Conservation (phyloP, 768 basidiomycete species). For the Postia placenta region DNA sequence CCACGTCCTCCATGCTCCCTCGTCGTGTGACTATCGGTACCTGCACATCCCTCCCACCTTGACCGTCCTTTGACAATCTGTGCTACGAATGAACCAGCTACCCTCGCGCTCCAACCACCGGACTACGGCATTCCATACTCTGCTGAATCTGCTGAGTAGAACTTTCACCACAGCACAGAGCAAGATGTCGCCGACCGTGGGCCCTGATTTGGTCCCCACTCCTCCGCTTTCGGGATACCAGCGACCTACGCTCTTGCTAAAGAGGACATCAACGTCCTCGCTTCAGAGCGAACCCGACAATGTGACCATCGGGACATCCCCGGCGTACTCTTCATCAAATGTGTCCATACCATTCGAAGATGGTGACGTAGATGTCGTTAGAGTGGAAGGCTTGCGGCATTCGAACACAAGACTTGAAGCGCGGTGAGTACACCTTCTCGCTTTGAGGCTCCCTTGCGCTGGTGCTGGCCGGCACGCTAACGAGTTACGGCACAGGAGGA, state of each 20-base stretch:
- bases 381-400: constrained; percentile 58
- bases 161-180: constrained; percentile 5
- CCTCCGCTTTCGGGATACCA: constrained; percentile 7
- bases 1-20: background rate
- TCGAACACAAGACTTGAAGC: constrained; percentile 51
- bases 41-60: too few relatives aligned
- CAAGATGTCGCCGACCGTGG: constrained; percentile 16
- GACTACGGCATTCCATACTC: background rate
- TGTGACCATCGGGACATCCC: constrained; percentile 18
- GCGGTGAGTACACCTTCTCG: constrained; percentile 48
- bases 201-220: constrained; percentile 13
- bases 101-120: background rate
- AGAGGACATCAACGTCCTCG: constrained; percentile 12
- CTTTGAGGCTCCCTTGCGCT: constrained; percentile 11
- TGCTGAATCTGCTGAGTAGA: constrained; percentile 12
- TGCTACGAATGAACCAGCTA: background rate
- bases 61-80: background rate
- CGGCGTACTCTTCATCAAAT: constrained; percentile 22
- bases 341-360: constrained; percentile 32
- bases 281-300: constrained; percentile 11
- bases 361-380: constrained; percentile 35
- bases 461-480: constrained; percentile 18
- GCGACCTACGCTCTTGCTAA: constrained; percentile 4
- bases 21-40: constrained; percentile 1
- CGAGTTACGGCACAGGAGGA: constrained; percentile 17